Base-by-base conservation (phyloP, 1,284 basidiomycete genomes). In the Malassezia arunalokei region DNA sequence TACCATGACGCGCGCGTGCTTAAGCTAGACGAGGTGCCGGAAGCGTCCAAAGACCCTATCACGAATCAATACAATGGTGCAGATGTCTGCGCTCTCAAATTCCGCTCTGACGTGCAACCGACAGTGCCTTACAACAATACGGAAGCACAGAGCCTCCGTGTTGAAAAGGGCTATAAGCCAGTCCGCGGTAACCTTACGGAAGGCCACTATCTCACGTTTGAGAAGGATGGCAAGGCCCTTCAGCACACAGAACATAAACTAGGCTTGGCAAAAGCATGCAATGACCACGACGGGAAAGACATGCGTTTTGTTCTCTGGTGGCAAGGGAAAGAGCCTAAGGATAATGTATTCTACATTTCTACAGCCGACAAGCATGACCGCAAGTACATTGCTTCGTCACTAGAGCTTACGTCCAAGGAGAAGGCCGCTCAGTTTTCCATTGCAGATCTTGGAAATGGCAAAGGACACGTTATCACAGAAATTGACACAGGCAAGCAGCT, bases 191-290 rank as follows among this genome's bases (percentile, higher is more conserved):
- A 50, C 11, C 55, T 59, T 8, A 60, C 61, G 37, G 65, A 67
- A 52, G 65, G 65, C 17, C 65, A 63, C 15, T 67, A 43, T 47
- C 58, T 56, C 9, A 51, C 53, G 27, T 59, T 68, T 38, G 65
- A 68, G 42, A 43, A 52, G 1, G 28, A 40, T 30, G 43, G 51
- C 15, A 14, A 44, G 8, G 65, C 65, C 14, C 57, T 68, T 8
- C 45, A 39, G 30, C 29, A 37, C 32, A 39, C 41, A 2, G 27
- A 11, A 7, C 29, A 43, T n/a, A 29, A 39, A 29, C 14, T 58
- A 5, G 7, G 40, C 24, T n/a, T 48, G 15, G 32, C 20, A 3
- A 28, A 47, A 12, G 31, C 32, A 1, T 15, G 31, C 12, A 37
- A 42, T 6, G 6, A 35, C 11, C 57, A 57, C 38, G 38, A 46